phyloP scores from a whole-genome alignment of 805 yeast species.

The Wickerhamomyces mucosus region DNA sequence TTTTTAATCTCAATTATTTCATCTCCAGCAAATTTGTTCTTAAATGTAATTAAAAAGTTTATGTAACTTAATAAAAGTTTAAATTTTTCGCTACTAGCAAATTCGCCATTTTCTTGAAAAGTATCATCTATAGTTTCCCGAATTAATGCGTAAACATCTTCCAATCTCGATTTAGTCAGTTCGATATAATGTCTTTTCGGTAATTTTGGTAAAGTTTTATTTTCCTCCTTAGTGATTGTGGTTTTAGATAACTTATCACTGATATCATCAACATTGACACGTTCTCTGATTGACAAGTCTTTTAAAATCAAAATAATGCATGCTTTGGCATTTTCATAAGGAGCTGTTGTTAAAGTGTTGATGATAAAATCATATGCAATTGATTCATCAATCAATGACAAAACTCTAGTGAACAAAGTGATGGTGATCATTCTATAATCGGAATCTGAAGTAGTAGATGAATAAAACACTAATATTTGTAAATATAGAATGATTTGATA shows the following conservation, averaged over 20 bases:
- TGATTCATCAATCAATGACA: slow-evolving; percentile 49
- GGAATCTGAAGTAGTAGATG: slow-evolving; percentile 27
- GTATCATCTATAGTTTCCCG: slow-evolving; percentile 26
- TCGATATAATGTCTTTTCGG: slow-evolving; percentile 37
- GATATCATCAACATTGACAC: slow-evolving; percentile 8
- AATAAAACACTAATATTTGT: slow-evolving; percentile 30
- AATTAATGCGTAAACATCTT: slow-evolving; percentile 34
- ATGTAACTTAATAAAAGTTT: slow-evolving; percentile 44
- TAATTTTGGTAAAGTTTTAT: slow-evolving; percentile 21
- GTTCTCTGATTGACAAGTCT: slow-evolving; percentile 41
- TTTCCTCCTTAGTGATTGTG: slow-evolving; percentile 2
- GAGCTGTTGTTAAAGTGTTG: slow-evolving; percentile 59
- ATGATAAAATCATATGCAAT: slow-evolving; percentile 48
- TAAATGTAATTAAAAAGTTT: slow-evolving; percentile 38
- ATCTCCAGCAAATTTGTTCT: slow-evolving; percentile 21
- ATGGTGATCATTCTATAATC: slow-evolving; percentile 35
- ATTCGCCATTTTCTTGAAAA: slow-evolving; percentile 7
- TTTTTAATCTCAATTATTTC: slow-evolving; percentile 22
- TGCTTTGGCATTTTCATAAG: slow-evolving; percentile 50
- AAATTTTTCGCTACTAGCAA: slow-evolving; percentile 20
- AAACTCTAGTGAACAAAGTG: slow-evolving; percentile 54
- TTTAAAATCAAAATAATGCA: slow-evolving; percentile 60
- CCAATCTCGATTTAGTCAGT: slow-evolving; percentile 32
- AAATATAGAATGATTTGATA: slow-evolving; percentile 28
- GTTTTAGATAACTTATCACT: slow-evolving; percentile 4